Evolutionary conservation across 2,329 filamentous ascomycete genomes (phyloP).

Genomic region (Alternaria sp.): DNA sequence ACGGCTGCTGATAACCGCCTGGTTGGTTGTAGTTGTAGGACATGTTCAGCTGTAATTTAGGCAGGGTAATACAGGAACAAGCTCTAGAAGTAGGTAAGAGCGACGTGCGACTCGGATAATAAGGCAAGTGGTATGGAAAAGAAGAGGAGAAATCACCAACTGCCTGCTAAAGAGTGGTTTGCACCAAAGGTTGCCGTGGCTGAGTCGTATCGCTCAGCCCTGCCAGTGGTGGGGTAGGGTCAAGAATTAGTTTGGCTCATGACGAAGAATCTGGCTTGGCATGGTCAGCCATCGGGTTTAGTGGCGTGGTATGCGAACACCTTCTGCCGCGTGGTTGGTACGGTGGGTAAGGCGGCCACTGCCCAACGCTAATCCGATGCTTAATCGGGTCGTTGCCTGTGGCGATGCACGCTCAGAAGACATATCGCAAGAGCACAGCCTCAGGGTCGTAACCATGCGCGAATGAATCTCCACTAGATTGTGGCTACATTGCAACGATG

Average conservation of each 20-base stretch:
- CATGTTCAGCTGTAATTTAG: conserved; percentile 17
- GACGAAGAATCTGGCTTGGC: conserved; percentile 10
- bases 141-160: not conserved
- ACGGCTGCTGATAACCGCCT: conserved; percentile 37
- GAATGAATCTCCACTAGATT: not conserved
- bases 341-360: conserved; percentile 1
- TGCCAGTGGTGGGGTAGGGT: conserved; percentile 6
- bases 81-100: not conserved
- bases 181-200: conserved; percentile 1
- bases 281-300: not conserved
- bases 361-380: not conserved
- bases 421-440: conserved; percentile 3
- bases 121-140: not conserved
- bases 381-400: conserved; percentile 1
- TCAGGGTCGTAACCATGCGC: not conserved
- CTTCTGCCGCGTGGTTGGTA: conserved; percentile 1
- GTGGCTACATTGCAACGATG: not conserved
- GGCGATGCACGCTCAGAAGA: conserved; percentile 6
- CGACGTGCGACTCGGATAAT: not conserved
- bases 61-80: not conserved
- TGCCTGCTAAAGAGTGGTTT: not conserved
- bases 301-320: conserved; percentile 1
- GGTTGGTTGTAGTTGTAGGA: conserved; percentile 39
- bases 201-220: conserved; percentile 7
- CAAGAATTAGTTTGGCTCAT: conserved; percentile 2